These are phyloP conservation scores for Coelastrella sp. DNA, from an alignment of 139 green algal genomes.

Conservation along the genomic window DNA sequence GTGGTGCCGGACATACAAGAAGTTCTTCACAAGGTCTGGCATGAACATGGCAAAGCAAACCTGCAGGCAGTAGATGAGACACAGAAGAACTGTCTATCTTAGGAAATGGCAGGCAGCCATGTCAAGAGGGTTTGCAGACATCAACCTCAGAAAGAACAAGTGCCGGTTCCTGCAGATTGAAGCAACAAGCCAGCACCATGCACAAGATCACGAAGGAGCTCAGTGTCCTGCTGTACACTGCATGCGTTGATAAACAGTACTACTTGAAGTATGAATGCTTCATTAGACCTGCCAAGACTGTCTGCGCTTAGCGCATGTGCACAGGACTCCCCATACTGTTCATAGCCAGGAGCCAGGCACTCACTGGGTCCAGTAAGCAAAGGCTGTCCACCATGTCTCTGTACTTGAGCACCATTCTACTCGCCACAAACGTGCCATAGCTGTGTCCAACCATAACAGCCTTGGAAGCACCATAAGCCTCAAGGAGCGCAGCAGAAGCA, in stretches of 20 bases:
- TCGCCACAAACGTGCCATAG: slow-evolving; percentile 38
- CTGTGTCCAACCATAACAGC: slow-evolving; percentile 17
- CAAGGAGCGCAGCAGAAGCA: slow-evolving; percentile 16
- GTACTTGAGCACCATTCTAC: slow-evolving; percentile 32
- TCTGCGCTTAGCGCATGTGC: not conserved
- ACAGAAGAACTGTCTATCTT: too few relatives aligned
- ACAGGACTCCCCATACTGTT: not conserved
- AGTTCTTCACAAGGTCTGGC: slow-evolving; percentile 39
- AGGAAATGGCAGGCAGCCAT: too few relatives aligned
- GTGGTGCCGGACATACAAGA: slow-evolving; percentile 23
- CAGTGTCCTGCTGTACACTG: too few relatives aligned
- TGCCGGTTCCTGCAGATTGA: too few relatives aligned
- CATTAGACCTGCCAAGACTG: too few relatives aligned
- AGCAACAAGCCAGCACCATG: too few relatives aligned
- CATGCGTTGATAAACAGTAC: too few relatives aligned
- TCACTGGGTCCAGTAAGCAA: slow-evolving; percentile 27
- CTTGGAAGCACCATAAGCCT: not conserved
- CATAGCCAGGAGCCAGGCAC: not conserved
- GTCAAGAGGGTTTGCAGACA: too few relatives aligned
- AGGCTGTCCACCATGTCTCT: slow-evolving; percentile 12
- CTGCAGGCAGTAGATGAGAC: not conserved
- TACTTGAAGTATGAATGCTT: too few relatives aligned
- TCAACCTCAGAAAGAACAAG: too few relatives aligned
- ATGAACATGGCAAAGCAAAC: slow-evolving; percentile 49
- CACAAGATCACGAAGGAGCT: too few relatives aligned